These are phyloP conservation scores for Diaporthe longicolla DNA, from an alignment of 2,329 filamentous ascomycete species.

Conservation along the genomic window DNA sequence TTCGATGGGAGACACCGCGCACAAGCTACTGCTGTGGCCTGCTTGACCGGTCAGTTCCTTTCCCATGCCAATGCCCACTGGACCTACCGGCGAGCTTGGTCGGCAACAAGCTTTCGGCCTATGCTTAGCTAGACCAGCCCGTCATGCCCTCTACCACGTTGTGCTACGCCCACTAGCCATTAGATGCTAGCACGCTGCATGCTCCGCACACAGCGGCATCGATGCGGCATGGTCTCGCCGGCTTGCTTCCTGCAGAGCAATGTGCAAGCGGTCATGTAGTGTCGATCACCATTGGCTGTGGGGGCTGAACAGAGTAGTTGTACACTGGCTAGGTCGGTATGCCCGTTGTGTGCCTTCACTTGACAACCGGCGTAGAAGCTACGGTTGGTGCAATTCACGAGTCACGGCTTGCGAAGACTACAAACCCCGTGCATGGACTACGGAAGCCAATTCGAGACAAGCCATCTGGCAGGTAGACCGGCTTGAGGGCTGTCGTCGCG, in stretches of 20 bases:
- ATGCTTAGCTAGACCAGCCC: conserved; percentile 10
- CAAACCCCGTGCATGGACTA: no score
- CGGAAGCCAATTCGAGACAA: neutral
- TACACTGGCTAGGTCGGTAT: neutral
- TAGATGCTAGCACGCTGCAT: neutral
- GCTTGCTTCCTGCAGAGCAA: neutral
- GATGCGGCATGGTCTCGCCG: neutral
- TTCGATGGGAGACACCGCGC: neutral
- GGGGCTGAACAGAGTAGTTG: neutral
- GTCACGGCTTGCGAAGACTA: neutral
- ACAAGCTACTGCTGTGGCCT: conserved; percentile 25
- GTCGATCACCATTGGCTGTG: neutral
- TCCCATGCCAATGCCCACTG: neutral
- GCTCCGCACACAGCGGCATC: neutral
- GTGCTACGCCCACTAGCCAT: conserved; percentile 14
- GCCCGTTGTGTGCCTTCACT: neutral
- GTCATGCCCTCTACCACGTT: conserved; percentile 4
- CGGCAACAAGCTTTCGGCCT: conserved; percentile 23
- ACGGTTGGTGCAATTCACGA: neutral
- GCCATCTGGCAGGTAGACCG: neutral
- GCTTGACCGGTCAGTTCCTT: conserved; percentile 14
- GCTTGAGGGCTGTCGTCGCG: neutral
- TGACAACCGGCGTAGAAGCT: neutral
- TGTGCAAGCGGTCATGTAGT: neutral
- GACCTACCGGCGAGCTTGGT: conserved; percentile 2